Evolutionary conservation across 1,139 yeast genomes (phyloP).

Genomic region (Blastobotrys apis): DNA sequence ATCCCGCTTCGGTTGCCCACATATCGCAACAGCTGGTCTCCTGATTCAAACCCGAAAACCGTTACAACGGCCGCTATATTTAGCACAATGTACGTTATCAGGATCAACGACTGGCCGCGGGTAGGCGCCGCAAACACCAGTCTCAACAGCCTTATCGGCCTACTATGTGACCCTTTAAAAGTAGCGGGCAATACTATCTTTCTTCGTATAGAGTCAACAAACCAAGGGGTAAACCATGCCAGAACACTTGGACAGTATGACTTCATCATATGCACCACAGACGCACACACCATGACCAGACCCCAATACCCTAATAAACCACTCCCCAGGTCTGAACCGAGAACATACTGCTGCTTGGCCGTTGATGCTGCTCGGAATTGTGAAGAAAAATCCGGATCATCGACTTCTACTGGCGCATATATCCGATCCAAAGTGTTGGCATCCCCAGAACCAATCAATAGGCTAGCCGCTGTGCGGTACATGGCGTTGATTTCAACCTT

Average conservation of each 20-base stretch:
- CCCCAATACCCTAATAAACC: slow-evolving; percentile 22
- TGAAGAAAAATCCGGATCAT: slow-evolving; percentile 15
- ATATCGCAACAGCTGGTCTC: slow-evolving; percentile 35
- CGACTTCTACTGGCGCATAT: slow-evolving; percentile 18
- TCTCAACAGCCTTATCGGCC: slow-evolving; percentile 26
- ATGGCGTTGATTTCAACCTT: slow-evolving; percentile 17
- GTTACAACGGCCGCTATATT: slow-evolving; percentile 29
- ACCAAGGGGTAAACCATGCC: slow-evolving; percentile 6
- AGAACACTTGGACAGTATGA: slow-evolving; percentile 12
- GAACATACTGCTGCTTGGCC: slow-evolving; percentile 21
- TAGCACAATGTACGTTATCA: slow-evolving; percentile 28
- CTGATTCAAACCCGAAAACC: slow-evolving; percentile 32
- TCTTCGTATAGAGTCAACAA: slow-evolving; percentile 24
- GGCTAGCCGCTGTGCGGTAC: slow-evolving; percentile 14
- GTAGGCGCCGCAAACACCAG: slow-evolving; percentile 31
- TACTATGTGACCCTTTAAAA: slow-evolving; percentile 28
- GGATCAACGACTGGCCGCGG: slow-evolving; percentile 32
- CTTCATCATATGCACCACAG: slow-evolving; percentile 11
- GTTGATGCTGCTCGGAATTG: slow-evolving; percentile 21
- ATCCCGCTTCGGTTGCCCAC: slow-evolving; percentile 60
- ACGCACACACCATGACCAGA: slow-evolving; percentile 12
- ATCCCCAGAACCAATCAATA: slow-evolving; percentile 16
- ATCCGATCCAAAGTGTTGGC: slow-evolving; percentile 9
- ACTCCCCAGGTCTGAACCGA: slow-evolving; percentile 20
- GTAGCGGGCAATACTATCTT: slow-evolving; percentile 34